phyloP scores from a whole-genome alignment of 768 basidiomycete species.

The Kwoniella europaea region DNA sequence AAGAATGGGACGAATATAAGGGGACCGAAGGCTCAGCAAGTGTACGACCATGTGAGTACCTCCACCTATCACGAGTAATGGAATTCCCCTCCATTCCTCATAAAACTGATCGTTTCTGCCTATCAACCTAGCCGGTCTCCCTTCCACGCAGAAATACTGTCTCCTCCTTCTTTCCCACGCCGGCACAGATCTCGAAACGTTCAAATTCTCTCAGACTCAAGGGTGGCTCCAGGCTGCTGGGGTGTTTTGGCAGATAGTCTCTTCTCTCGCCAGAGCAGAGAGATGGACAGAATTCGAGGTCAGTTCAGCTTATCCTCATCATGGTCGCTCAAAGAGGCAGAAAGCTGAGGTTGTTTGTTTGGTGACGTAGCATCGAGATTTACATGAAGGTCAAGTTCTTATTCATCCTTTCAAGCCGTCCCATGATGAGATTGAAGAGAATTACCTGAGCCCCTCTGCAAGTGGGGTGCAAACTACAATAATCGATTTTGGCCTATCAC shows the following conservation, averaged over 20 bases:
- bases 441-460: conserved; percentile 53
- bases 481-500: conserved; percentile 92
- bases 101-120: not conserved
- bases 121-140: conserved; percentile 68
- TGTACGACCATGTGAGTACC: conserved; percentile 78
- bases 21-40: conserved; percentile 72
- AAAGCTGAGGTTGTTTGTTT: not conserved
- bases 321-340: not conserved
- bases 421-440: not conserved
- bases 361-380: conserved; percentile 80
- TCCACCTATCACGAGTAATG: no score
- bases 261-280: conserved; percentile 79
- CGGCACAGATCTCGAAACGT: conserved; percentile 87
- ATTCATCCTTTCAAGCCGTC: conserved; percentile 62
- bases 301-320: conserved; percentile 33
- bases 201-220: conserved; percentile 63
- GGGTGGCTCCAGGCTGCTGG: conserved; percentile 87
- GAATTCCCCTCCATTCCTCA: no score
- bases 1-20: conserved; percentile 86
- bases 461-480: conserved; percentile 76
- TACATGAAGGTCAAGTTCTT: conserved; percentile 98
- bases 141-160: conserved; percentile 77
- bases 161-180: conserved; percentile 89
- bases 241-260: conserved; percentile 87
- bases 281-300: conserved; percentile 85